These are phyloP conservation scores for Pleurotus cornucopiae DNA, from an alignment of 768 basidiomycete genomes.

Conservation along the genomic window DNA sequence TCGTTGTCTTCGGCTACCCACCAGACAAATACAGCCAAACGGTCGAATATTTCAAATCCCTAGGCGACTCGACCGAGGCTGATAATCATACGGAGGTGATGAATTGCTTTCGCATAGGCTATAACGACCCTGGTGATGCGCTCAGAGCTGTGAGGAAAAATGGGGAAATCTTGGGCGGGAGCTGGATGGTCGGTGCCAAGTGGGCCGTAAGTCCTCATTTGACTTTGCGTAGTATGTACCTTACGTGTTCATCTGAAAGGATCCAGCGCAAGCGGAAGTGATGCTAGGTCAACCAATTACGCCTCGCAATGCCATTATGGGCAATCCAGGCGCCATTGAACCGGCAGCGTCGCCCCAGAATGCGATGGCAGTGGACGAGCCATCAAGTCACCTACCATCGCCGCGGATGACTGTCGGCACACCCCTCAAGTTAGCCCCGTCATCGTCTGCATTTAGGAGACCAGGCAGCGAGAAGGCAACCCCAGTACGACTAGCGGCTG, in stretches of 20 bases:
- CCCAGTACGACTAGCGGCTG: constrained; percentile 7
- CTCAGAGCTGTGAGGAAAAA: constrained; percentile 77
- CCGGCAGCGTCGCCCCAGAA: constrained; percentile 20
- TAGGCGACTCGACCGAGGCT: constrained; percentile 68
- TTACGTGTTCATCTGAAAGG: constrained; percentile 32
- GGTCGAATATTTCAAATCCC: constrained; percentile 68
- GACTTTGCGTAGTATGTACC: background rate
- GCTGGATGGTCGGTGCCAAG: constrained; percentile 84
- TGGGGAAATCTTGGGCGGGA: constrained; percentile 71
- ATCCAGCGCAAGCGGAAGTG: constrained; percentile 54
- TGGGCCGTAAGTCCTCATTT: constrained; percentile 61
- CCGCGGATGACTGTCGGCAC: constrained; percentile 54
- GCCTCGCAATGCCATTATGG: constrained; percentile 16
- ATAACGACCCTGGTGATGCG: constrained; percentile 66
- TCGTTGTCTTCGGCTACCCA: constrained; percentile 89
- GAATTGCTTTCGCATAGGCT: constrained; percentile 84
- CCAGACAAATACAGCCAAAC: constrained; percentile 70
- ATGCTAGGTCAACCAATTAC: constrained; percentile 37
- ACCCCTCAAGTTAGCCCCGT: constrained; percentile 69
- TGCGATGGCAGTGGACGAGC: constrained; percentile 45
- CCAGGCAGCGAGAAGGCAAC: constrained; percentile 22
- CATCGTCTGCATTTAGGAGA: constrained; percentile 67
- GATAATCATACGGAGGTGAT: constrained; percentile 63
- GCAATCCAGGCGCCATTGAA: constrained; percentile 13
- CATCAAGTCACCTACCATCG: constrained; percentile 16